Percentiles rank a stretch among this genome's conserved stretches.
phyloP scores from a whole-genome alignment of 495 filamentous ascomycete species.

The Extremus antarcticus region DNA sequence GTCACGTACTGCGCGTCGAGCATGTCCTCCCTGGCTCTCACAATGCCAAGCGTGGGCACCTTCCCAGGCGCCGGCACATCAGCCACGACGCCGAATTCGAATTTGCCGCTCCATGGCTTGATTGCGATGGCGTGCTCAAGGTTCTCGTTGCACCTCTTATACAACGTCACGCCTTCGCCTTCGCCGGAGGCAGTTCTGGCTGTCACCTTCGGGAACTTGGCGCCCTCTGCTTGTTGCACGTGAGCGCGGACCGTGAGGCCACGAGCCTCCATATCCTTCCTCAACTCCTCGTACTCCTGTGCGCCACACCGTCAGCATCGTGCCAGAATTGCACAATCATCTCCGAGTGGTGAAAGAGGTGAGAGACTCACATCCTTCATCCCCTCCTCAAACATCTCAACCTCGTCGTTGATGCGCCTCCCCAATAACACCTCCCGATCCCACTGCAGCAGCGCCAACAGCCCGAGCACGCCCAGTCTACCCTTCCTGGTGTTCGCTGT shows the following conservation, averaged over 20 bases:
- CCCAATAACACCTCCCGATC: not conserved
- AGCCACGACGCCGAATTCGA: not conserved
- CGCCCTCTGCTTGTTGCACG: not conserved
- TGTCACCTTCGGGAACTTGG: not conserved
- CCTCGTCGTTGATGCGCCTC: constrained; percentile 1
- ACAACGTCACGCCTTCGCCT: not conserved
- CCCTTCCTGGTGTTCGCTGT: no score
- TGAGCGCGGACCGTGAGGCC: constrained; percentile 5
- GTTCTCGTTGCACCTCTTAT: not conserved
- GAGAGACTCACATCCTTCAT: not conserved
- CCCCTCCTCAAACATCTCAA: constrained; percentile 6
- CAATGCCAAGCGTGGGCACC: not conserved
- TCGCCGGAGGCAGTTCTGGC: not conserved
- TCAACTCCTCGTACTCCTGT: not conserved
- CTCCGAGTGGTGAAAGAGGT: not conserved
- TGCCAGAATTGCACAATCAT: no score
- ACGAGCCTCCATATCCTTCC: not conserved
- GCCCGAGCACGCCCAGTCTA: not conserved
- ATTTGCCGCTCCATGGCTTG: not conserved
- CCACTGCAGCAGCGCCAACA: not conserved
- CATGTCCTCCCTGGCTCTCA: not conserved
- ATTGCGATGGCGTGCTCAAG: not conserved
- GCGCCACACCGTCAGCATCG: not conserved
- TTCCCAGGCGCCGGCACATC: not conserved
- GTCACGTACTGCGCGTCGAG: not conserved